These are phyloP conservation scores for Xerocomus potaroensis DNA, from an alignment of 768 basidiomycete genomes.

Conservation along the genomic window DNA sequence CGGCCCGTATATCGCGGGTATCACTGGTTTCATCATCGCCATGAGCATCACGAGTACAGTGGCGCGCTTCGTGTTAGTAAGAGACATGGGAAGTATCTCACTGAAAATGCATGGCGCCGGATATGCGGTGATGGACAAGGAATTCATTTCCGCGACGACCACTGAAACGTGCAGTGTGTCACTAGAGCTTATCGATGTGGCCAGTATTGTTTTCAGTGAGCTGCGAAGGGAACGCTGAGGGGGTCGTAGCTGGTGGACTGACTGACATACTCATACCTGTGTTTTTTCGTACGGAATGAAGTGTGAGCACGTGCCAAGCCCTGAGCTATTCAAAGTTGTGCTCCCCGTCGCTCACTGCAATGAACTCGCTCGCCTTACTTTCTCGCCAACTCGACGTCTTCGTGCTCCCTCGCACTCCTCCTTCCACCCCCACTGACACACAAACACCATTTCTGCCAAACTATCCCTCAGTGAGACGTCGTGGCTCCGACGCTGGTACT, in stretches of 20 bases:
- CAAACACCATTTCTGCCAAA: slow-evolving; percentile 29
- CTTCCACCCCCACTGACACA: slow-evolving; percentile 49
- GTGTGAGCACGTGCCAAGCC: background rate
- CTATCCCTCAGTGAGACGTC: slow-evolving; percentile 21
- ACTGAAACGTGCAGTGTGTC: slow-evolving; percentile 77
- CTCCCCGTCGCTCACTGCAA: slow-evolving; percentile 24
- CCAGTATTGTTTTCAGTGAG: too few relatives aligned
- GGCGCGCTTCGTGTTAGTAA: slow-evolving; percentile 62
- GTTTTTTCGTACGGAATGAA: too few relatives aligned
- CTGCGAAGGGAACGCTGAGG: background rate
- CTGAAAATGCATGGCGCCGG: slow-evolving; percentile 37
- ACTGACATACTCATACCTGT: slow-evolving; percentile 66
- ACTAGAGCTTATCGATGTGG: slow-evolving; percentile 81
- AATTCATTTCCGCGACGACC: slow-evolving; percentile 70
- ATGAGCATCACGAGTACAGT: slow-evolving; percentile 60
- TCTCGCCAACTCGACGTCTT: slow-evolving; percentile 80
- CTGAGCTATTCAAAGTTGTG: background rate
- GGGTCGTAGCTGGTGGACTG: too few relatives aligned
- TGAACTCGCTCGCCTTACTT: slow-evolving; percentile 81
- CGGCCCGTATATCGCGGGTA: slow-evolving; percentile 48
- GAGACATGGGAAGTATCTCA: slow-evolving; percentile 36
- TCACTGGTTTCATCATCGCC: slow-evolving; percentile 66
- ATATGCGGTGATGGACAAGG: slow-evolving; percentile 62
- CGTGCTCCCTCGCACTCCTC: slow-evolving; percentile 55
- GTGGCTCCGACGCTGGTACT: slow-evolving; percentile 25